A percentile compares a stretch with the other conserved stretches of the same genome.
phyloP scores from a whole-genome alignment of 1,139 yeast species.

The Magnusiomyces starmeri region DNA sequence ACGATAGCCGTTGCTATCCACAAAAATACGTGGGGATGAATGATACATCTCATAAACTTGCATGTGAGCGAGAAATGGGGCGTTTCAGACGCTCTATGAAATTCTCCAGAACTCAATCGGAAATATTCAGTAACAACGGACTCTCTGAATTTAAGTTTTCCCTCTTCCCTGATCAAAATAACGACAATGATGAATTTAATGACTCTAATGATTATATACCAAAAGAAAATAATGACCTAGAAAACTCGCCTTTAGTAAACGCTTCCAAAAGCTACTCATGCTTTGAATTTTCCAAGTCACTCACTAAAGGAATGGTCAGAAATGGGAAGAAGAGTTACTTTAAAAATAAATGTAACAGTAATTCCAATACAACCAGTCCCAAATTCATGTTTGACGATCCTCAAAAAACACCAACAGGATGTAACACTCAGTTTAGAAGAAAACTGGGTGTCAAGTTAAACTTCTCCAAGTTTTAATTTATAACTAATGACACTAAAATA shows the following conservation, averaged over 20 bases:
- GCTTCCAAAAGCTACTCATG: conserved; percentile 4
- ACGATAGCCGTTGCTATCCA: conserved; percentile 55
- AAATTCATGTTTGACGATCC: not conserved
- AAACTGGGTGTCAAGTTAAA: not conserved
- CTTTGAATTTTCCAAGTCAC: not conserved
- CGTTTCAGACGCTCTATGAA: conserved; percentile 45
- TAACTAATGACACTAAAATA: not conserved
- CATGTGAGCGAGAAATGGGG: conserved; percentile 67
- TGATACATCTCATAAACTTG: conserved; percentile 55
- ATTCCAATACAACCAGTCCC: not conserved
- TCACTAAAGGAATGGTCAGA: not conserved
- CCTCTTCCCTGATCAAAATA: not conserved
- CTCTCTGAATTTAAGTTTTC: not conserved
- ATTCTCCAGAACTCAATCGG: conserved; percentile 12
- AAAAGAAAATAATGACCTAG: not conserved
- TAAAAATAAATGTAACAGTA: not conserved
- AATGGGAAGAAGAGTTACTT: not conserved
- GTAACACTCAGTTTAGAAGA: not conserved
- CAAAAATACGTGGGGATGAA: conserved; percentile 83
- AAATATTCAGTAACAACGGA: not conserved
- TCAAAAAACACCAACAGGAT: not conserved
- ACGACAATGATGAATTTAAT: not conserved
- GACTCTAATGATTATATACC: not conserved
- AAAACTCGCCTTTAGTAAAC: not conserved
- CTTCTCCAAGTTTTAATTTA: not conserved